Evolutionary conservation across 306 rosid species (phyloP).

Genomic region (Carpinus viminea): DNA sequence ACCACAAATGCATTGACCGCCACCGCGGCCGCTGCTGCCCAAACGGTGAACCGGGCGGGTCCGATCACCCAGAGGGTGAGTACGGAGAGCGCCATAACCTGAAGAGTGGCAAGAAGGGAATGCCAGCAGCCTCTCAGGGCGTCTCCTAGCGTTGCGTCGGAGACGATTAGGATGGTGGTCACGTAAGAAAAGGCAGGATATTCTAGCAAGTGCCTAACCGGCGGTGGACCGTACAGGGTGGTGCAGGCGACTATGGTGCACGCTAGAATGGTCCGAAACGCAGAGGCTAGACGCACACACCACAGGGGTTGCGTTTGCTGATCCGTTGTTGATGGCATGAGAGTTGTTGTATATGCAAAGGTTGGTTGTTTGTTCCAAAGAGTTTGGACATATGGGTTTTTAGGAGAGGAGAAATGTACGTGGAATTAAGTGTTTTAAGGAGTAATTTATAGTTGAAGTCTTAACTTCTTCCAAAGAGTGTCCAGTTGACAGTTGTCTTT

Average conservation of each 20-base stretch:
- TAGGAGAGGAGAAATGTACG: no score
- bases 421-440: no score
- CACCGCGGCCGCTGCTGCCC: constrained; percentile 41
- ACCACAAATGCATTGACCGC: constrained; percentile 44
- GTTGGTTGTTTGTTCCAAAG: no score
- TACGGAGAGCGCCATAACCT: constrained; percentile 37
- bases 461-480: no score
- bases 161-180: constrained; percentile 57
- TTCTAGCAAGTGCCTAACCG: constrained; percentile 35
- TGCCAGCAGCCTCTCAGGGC: constrained; percentile 60
- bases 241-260: constrained; percentile 63
- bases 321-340: constrained; percentile 16
- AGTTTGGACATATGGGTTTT: no score
- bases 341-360: no score
- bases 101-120: constrained; percentile 46
- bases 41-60: constrained; percentile 31
- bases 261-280: constrained; percentile 63
- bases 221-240: constrained; percentile 48
- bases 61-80: constrained; percentile 50
- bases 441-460: no score
- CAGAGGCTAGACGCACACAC: constrained; percentile 46
- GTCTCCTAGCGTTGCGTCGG: constrained; percentile 70
- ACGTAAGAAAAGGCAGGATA: constrained; percentile 64
- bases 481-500: no score
- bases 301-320: constrained; percentile 29